Evolutionary conservation across 768 basidiomycete genomes (phyloP), one percentile per base, ranked within the genome.

Genomic region (Suillus alpinus): DNA sequence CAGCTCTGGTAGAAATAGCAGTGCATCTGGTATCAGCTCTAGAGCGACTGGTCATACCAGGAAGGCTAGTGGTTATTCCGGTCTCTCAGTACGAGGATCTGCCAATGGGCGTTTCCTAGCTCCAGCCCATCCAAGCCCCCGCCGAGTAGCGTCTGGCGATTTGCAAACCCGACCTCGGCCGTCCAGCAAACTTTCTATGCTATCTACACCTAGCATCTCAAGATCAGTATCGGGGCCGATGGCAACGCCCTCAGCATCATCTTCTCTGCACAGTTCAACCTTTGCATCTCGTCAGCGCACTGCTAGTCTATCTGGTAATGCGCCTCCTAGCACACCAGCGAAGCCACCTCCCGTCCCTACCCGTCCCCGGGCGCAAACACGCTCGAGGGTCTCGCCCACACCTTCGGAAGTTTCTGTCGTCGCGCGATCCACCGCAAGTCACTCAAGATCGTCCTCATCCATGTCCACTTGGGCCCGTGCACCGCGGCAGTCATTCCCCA

Each of bases 281-380:
- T 91, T 86, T 71, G 82, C 92, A 36, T 94, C 92, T n/a, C 84
- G 92, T 34, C 92, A 94, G 67, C 83, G 92, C 23, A 92, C 91
- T 23, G 75, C 80, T 36, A 94, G 92, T 68, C 71, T 88, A 53
- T 74, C 79, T 0, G 78, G 80, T 12, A 81, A 79, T 46, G 72
- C 78, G 61, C 71, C 78, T 13, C 71, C 73, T n/a, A 70, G 76
- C 9, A 69, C 69, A 53, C 75, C 77, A 36, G 67, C 71, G 29
- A 63, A 65, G 4, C 71, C 70, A 49, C 72, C 73, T 39, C 68
- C 77, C 36, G 68, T 77, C 40, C 67, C 47, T 56, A 59, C 67
- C 12, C 75, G 76, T 20, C 73, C 78, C 37, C 79, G 81, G 44
- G 69, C 79, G 16, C 82, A 79, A 61, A 74, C 80, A 1, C 75